Evolutionary conservation across 2,329 filamentous ascomycete genomes (phyloP), one percentile per base, ranked within the genome.

Genomic region (Fusarium irregulare): DNA sequence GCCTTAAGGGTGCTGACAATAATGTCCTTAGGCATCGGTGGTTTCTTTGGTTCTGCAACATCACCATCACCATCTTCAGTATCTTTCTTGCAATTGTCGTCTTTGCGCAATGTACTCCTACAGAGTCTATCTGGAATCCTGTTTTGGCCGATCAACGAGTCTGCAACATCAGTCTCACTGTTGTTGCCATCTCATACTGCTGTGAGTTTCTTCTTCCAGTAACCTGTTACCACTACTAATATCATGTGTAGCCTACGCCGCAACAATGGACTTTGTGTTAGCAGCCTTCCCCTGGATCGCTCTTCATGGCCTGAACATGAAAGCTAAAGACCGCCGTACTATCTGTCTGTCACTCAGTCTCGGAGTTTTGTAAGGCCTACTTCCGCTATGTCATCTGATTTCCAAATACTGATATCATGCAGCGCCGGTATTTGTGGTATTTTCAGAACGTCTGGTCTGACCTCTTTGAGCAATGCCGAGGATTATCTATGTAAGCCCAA

Each of bases 1-100:
- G 1, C 1, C 0, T 37, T 0, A 6, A 1, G 32, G 16, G 16
- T 37, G 1, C 16, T 37, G 6, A 37, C 5, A 18, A 34, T 0
- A 2, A 34, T 34, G 1, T 1, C 4, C 16, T 21, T n/a, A 45
- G 20, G 55, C 46, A 57, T 30, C 46, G 55, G 2, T 57, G 34
- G 46, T 51, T 57, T 2, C 34, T 57, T 6, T 57, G 55, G 46
- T 44, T 57, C 9, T 57, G 55, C 1, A 32, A 40, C 4, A 28
- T 41, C 4, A 18, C 46, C 6, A 57, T 57, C 8, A 30, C 30
- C 6, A 14, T 57, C 12, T 28, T 57, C 20, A 51, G 55, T 10
- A 20, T 57, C 3, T 57, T 51, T n/a, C 55, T 57, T 18, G 32
- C 46, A 6, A n/a, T 57, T 3, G 23, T 9, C 3, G 21, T 51